Evolutionary conservation across 2,329 filamentous ascomycete genomes (phyloP), one percentile per base, ranked within the genome.

Genomic region (Amauroascus verrucosus): DNA sequence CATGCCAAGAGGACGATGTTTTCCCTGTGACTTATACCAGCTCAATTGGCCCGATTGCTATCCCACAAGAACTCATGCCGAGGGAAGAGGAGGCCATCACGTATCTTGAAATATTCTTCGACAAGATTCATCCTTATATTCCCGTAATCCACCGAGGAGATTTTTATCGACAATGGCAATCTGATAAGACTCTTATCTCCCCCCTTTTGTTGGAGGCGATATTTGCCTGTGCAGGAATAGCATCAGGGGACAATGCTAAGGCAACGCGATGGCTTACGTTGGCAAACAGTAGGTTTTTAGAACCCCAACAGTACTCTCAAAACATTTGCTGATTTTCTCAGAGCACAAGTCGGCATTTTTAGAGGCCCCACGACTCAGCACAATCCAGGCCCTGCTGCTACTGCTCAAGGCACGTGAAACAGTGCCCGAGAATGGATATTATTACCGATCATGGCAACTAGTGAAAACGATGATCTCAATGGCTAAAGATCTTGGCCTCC

Each of bases 381-480:
- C 93, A 0, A 82, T 97, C 8, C 91, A 97, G 70, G 91, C 89
- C 2, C 75, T 95, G 57, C 72, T 96, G 43, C 83, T 97, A 43
- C 77, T 96, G 16, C 73, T 96, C 41, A 97, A 97, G 68, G 93
- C 91, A 1, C 81, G 89, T 58, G 91, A 97, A 68, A 86, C 87
- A n/a, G 83, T 86, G 7, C 90, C 91, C 0, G 95, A 95, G 65
- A 83, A 88, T 56, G 93, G 93, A 1, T 97, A 97, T 66, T 97
- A 93, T 68, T 97, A 93, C 70, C 84, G 91, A 35, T 97, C 93
- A 0, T 97, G 93, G 91, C 95, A 96, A 82, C 88, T 86, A 4
- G 82, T 95, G 18, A 91, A 95, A 51, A 88, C 90, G 56, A 88
- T 91, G 58, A 85, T 95, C 6, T 85, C 89, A 45, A 95, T 97